Evolutionary conservation across 768 basidiomycete species (phyloP).

Genomic region (Psilocybe azurescens): DNA sequence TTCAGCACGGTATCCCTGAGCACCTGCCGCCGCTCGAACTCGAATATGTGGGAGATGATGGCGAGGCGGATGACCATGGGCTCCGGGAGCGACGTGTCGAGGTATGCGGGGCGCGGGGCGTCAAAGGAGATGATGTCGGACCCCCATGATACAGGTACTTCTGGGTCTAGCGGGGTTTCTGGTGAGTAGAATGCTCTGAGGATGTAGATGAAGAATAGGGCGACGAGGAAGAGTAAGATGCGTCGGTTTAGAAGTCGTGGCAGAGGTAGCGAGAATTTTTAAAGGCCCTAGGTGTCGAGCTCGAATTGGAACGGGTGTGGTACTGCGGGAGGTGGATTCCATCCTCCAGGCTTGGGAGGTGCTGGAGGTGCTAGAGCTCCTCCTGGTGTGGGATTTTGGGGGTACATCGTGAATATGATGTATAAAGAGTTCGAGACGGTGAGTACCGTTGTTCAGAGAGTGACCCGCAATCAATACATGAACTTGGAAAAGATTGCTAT

Average conservation of each 20-base stretch:
- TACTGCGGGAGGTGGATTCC: not conserved
- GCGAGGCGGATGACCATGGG: constrained; percentile 12
- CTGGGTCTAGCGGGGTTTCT: not conserved
- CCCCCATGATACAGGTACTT: not conserved
- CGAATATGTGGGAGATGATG: constrained; percentile 12
- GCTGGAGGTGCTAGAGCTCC: not conserved
- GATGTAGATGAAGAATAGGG: not conserved
- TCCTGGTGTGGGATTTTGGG: not conserved
- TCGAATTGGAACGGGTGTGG: not conserved
- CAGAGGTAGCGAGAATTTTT: not conserved
- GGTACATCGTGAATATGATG: not conserved
- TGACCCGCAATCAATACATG: too few relatives aligned
- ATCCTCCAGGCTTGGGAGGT: not conserved
- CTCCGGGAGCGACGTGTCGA: constrained; percentile 1
- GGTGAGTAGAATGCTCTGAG: not conserved
- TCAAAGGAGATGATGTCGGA: not conserved
- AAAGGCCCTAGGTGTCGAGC: not conserved
- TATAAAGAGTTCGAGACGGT: too few relatives aligned
- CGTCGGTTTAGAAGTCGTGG: not conserved
- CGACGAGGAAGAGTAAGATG: not conserved
- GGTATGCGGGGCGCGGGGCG: constrained; percentile 1
- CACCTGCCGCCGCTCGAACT: constrained; percentile 8
- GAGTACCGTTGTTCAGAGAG: too few relatives aligned
- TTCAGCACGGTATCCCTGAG: constrained; percentile 7
- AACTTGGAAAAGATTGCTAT: too few relatives aligned